A percentile compares a stretch with the other conserved stretches of the same genome.
Evolutionary conservation across 495 filamentous ascomycete genomes (phyloP).

Genomic region (Copromyces sp.): DNA sequence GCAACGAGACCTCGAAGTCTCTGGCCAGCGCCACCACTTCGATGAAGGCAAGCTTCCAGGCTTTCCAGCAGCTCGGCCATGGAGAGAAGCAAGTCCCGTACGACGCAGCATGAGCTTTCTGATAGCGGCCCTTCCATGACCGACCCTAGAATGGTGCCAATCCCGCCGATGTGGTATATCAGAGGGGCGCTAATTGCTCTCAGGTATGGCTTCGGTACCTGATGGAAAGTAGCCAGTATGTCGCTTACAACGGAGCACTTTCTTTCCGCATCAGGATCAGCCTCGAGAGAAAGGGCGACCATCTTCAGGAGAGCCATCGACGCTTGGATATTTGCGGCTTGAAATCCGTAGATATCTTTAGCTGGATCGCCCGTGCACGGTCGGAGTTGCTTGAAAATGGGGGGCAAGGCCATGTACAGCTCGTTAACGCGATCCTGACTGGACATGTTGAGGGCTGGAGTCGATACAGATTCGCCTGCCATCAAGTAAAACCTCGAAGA

Average conservation of each 20-base stretch:
- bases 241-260: constrained; percentile 41
- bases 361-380: constrained; percentile 22
- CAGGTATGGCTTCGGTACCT: constrained; percentile 35
- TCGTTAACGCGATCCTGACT: constrained; percentile 31
- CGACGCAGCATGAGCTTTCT: constrained; percentile 34
- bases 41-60: constrained; percentile 34
- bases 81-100: constrained; percentile 35
- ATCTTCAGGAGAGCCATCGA: constrained; percentile 42
- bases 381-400: constrained; percentile 28
- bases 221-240: constrained; percentile 35
- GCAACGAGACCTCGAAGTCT: constrained; percentile 34
- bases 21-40: constrained; percentile 29
- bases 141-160: constrained; percentile 40
- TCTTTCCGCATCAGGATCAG: constrained; percentile 27
- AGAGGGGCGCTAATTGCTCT: constrained; percentile 42
- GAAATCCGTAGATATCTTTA: constrained; percentile 37
- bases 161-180: constrained; percentile 40
- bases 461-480: constrained; percentile 10
- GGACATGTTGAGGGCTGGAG: constrained; percentile 15
- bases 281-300: constrained; percentile 34
- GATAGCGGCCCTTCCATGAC: constrained; percentile 40
- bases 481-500: constrained; percentile 17
- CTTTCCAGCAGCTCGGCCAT: constrained; percentile 41
- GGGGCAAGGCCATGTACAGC: constrained; percentile 31
- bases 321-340: constrained; percentile 44